Evolutionary conservation across 306 rosid species (phyloP).

Genomic region (Cucurbita maxima): DNA sequence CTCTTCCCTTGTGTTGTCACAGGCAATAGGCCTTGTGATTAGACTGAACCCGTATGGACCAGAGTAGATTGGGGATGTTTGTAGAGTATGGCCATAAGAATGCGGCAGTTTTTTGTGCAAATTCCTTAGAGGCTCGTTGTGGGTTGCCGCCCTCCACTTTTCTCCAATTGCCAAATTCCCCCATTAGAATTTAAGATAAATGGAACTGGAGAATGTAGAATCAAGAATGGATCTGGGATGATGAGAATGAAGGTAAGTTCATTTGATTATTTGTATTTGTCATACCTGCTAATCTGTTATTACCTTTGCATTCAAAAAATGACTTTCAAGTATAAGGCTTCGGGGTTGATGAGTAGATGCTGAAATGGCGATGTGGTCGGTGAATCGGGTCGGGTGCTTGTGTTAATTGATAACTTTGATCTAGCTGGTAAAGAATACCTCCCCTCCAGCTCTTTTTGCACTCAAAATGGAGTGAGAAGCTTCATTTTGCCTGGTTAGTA

Average conservation of each 20-base stretch:
- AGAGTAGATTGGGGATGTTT: not conserved
- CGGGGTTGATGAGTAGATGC: not conserved
- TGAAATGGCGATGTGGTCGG: not conserved
- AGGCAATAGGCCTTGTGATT: not conserved
- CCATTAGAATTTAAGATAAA: not conserved
- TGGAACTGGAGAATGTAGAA: not conserved
- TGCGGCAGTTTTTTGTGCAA: constrained; percentile 1
- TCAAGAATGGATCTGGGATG: not conserved
- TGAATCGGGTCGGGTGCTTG: not conserved
- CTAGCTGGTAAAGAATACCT: not conserved
- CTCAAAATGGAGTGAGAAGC: not conserved
- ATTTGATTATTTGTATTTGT: not conserved
- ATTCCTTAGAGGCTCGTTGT: not conserved
- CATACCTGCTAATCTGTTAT: not conserved
- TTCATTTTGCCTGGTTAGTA: not conserved
- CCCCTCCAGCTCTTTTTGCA: not conserved
- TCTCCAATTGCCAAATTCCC: not conserved
- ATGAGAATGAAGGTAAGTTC: not conserved
- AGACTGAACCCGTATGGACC: not conserved
- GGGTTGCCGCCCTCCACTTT: not conserved
- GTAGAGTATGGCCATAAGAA: not conserved
- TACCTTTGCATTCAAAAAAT: not conserved
- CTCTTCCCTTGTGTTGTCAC: not conserved
- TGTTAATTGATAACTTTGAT: not conserved
- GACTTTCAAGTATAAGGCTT: not conserved